phyloP scores from a whole-genome alignment of 2,329 filamentous ascomycete species.

The Cylindrodendrum hubeiense region DNA sequence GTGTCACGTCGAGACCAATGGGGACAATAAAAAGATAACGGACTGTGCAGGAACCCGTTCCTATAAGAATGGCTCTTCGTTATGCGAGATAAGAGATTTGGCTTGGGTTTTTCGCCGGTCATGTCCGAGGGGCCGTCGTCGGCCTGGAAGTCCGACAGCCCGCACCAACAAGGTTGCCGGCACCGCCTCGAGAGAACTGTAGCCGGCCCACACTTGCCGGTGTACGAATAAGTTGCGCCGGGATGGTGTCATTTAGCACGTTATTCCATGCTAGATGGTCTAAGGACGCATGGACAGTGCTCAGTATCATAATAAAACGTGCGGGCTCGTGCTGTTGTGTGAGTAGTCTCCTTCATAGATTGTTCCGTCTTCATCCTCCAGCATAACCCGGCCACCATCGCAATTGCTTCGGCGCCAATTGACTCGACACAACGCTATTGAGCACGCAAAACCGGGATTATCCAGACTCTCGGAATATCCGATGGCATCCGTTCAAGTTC shows the following conservation, averaged over 20 bases:
- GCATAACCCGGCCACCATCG: conserved; percentile 7
- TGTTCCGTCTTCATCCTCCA: conserved; percentile 6
- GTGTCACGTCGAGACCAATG: conserved; percentile 4
- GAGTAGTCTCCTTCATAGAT: conserved; percentile 15
- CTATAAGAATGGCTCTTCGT: conserved; percentile 7
- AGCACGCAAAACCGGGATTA: neutral
- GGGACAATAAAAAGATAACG: neutral
- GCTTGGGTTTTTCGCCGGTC: conserved; percentile 27
- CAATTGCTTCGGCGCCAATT: conserved; percentile 5
- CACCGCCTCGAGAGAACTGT: conserved; percentile 33
- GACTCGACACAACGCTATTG: neutral
- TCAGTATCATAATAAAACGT: conserved; percentile 37
- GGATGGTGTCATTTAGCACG: conserved; percentile 48
- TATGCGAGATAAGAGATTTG: conserved; percentile 34
- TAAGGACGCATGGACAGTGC: conserved; percentile 28
- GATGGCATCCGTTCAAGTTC: conserved; percentile 46
- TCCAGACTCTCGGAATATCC: conserved; percentile 13
- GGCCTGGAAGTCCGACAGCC: conserved; percentile 31
- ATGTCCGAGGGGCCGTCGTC: conserved; percentile 32
- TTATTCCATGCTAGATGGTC: conserved; percentile 45
- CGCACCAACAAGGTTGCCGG: conserved; percentile 39
- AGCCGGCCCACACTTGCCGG: conserved; percentile 41
- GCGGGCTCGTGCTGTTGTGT: conserved; percentile 26
- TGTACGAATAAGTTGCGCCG: conserved; percentile 31
- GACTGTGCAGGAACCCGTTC: conserved; percentile 2